Conservation (phyloP, 129 eudicot species). For the Chrysanthemum lavandulifolium region DNA sequence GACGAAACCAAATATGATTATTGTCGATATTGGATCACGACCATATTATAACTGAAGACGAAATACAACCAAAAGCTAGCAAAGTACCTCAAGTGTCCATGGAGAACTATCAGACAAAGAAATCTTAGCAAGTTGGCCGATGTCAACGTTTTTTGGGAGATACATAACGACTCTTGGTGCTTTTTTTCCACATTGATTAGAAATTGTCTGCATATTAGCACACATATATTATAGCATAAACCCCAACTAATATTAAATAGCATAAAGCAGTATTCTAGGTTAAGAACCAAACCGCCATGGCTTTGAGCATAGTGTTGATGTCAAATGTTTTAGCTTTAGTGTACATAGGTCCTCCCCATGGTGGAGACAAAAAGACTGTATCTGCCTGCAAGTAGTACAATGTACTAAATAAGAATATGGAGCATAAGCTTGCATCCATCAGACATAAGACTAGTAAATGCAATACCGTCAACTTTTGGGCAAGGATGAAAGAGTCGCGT, state of each 20-base stretch:
- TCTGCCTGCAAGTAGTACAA: constrained; percentile 58
- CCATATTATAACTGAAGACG: not conserved
- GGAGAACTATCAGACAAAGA: constrained; percentile 67
- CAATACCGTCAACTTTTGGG: constrained; percentile 66
- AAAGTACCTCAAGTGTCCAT: constrained; percentile 72
- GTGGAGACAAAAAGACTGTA: constrained; percentile 75
- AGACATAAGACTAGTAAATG: not conserved
- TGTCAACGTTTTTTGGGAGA: constrained; percentile 83
- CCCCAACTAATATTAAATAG: constrained; percentile 5
- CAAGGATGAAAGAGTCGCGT: constrained; percentile 71
- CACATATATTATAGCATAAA: too few relatives aligned
- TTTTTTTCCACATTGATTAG: constrained; percentile 64
- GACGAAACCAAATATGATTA: constrained; percentile 40
- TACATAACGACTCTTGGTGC: constrained; percentile 82
- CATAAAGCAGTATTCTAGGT: constrained; percentile 1
- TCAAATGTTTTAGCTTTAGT: constrained; percentile 59
- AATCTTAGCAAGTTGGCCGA: constrained; percentile 75
- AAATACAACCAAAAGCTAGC: not conserved
- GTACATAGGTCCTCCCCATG: constrained; percentile 97
- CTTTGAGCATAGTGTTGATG: constrained; percentile 77
- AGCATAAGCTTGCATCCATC: not conserved
- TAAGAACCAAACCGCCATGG: constrained; percentile 55
- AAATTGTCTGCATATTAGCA: constrained; percentile 32
- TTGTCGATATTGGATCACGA: not conserved
- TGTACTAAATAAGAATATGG: constrained; percentile 3